Evolutionary conservation across 139 green algal genomes (phyloP).

Genomic region (Coelastrella sp.): DNA sequence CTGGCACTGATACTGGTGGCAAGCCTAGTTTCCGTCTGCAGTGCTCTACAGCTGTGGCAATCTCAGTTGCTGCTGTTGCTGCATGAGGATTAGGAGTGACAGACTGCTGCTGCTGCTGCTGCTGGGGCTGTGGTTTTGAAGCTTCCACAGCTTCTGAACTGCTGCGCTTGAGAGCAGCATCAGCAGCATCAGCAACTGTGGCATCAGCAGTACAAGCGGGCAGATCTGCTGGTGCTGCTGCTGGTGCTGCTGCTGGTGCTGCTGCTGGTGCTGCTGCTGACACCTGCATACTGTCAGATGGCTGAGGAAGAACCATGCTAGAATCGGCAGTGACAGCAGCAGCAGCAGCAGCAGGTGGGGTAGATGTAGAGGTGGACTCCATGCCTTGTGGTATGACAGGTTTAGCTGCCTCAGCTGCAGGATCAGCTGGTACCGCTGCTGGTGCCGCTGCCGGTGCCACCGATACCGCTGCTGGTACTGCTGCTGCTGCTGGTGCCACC

Average conservation of each 20-base stretch:
- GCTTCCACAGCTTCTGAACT: background rate
- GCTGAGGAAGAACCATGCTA: too few species aligned
- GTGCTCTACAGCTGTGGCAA: constrained; percentile 32
- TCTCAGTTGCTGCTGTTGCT: background rate
- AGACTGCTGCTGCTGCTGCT: constrained; percentile 12
- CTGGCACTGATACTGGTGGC: background rate
- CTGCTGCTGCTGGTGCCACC: background rate
- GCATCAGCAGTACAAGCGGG: background rate
- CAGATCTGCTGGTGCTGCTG: background rate
- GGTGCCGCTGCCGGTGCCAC: background rate
- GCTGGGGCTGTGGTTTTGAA: background rate
- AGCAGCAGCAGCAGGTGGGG: background rate
- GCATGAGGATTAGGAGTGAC: background rate
- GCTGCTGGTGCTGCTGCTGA: too few species aligned
- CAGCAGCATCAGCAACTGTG: background rate
- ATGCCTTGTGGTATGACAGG: background rate
- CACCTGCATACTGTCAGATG: too few species aligned
- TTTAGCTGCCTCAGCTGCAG: too few species aligned
- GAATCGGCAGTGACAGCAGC: background rate
- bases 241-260: too few species aligned
- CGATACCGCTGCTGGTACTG: background rate
- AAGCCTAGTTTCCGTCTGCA: constrained; percentile 29
- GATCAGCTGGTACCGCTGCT: background rate
- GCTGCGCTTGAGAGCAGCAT: background rate
- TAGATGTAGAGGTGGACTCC: background rate